A percentile compares a stretch with the other conserved stretches of the same genome.
phyloP scores from a whole-genome alignment of 352 stramenopile species.

The Globisporangium nodosum region DNA sequence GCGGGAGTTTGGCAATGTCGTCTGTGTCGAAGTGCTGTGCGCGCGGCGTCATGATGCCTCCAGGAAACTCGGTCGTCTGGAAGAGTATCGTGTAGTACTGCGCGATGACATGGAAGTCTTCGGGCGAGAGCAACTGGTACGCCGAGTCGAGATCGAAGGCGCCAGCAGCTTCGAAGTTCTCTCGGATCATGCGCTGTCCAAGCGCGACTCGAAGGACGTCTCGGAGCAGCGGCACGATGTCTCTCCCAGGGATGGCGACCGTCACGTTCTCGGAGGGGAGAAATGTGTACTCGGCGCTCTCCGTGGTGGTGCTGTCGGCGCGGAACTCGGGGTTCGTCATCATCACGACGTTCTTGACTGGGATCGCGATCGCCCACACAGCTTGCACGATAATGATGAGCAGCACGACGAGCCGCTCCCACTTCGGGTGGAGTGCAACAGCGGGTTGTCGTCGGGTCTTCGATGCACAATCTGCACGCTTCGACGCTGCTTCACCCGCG shows the following conservation, averaged over 20 bases:
- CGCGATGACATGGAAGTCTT: conserved; percentile 21
- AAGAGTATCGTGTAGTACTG: conserved; percentile 29
- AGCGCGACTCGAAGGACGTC: conserved; percentile 18
- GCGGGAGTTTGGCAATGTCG: conserved; percentile 1
- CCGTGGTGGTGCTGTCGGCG: conserved; percentile 14
- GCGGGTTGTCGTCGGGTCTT: neutral
- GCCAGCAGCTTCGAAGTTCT: conserved; percentile 17
- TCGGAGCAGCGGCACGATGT: conserved; percentile 16
- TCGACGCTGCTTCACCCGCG: neutral
- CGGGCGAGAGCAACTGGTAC: conserved; percentile 20
- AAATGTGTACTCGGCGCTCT: conserved; percentile 12
- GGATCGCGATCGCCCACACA: conserved; percentile 28
- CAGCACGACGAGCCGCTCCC: conserved; percentile 14
- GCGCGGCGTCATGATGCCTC: conserved; percentile 19
- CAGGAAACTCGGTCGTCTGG: conserved; percentile 32
- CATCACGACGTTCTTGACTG: conserved; percentile 38
- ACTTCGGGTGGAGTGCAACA: conserved; percentile 1
- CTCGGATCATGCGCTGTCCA: conserved; percentile 16
- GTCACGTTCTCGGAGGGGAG: neutral
- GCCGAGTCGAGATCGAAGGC: conserved; percentile 25
- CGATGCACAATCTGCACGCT: neutral
- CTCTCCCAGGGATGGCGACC: conserved; percentile 8
- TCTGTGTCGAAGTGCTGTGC: conserved; percentile 9
- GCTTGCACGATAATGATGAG: conserved; percentile 18
- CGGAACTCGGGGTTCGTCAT: conserved; percentile 25